phyloP scores from a whole-genome alignment of 179 eudicot genomes.

The Nepenthes alata region DNA sequence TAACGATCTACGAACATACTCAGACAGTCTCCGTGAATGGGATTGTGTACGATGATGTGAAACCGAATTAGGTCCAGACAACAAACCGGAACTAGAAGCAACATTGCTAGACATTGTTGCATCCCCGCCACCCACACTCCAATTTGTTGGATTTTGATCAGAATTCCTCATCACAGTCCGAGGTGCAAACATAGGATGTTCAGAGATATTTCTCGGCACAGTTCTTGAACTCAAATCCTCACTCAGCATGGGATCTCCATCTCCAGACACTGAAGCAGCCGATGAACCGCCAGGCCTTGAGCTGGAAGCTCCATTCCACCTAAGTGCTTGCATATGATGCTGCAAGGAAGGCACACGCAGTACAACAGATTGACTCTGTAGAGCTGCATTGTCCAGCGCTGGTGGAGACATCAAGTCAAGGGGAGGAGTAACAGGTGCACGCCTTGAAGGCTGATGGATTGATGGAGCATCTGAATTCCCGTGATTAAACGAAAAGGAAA shows the following conservation, averaged over 20 bases:
- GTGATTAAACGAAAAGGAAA: constrained; percentile 16
- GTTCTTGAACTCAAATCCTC: constrained; percentile 35
- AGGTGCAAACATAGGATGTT: constrained; percentile 58
- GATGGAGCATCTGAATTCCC: constrained; percentile 24
- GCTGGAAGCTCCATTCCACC: constrained; percentile 44
- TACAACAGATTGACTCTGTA: constrained; percentile 23
- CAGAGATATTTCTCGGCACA: constrained; percentile 45
- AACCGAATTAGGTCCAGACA: constrained; percentile 32
- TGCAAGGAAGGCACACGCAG: constrained; percentile 26
- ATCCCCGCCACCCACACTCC: constrained; percentile 31
- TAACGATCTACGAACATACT: constrained; percentile 50
- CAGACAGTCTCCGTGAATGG: constrained; percentile 59
- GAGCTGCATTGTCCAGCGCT: constrained; percentile 19
- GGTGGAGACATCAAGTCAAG: constrained; percentile 30
- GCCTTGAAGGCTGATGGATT: constrained; percentile 34
- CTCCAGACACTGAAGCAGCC: constrained; percentile 21
- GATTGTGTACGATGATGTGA: constrained; percentile 36
- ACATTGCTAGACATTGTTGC: constrained; percentile 28
- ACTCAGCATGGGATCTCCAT: constrained; percentile 18
- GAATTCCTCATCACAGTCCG: constrained; percentile 32
- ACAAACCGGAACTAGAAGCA: constrained; percentile 30
- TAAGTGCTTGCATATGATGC: constrained; percentile 33
- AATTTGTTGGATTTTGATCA: constrained; percentile 31
- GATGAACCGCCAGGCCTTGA: constrained; percentile 36
- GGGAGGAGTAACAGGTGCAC: constrained; percentile 30